phyloP scores from a whole-genome alignment of 2,329 filamentous ascomycete species.

The Aspergillus spinulosporus region DNA sequence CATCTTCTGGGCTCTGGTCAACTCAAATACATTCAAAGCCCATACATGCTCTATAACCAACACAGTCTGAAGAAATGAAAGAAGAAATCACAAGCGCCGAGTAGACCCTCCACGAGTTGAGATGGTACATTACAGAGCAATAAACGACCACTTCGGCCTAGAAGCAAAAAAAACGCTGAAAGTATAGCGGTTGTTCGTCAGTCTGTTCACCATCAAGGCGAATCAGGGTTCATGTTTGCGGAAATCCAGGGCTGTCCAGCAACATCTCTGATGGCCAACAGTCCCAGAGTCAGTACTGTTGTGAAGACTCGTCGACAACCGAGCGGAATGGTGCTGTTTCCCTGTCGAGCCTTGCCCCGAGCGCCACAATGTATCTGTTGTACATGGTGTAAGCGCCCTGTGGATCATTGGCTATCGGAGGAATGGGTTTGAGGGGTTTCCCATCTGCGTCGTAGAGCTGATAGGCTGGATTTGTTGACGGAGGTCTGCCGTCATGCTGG shows the following conservation, averaged over 20 bases:
- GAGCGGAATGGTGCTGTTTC: constrained; percentile 14
- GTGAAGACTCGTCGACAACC: constrained; percentile 9
- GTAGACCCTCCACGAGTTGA: neutral
- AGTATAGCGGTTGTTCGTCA: neutral
- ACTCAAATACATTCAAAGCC: constrained; percentile 17
- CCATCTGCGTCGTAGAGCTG: constrained; percentile 12
- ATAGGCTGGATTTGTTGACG: no score
- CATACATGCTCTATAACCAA: constrained; percentile 26
- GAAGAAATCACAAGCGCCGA: neutral
- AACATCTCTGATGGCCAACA: neutral
- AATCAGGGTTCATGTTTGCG: neutral
- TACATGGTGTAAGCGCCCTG: constrained; percentile 23
- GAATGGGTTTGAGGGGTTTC: constrained; percentile 12
- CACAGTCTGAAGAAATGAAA: constrained; percentile 16
- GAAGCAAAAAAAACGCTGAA: neutral
- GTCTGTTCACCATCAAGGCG: constrained; percentile 8
- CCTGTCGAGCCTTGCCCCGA: constrained; percentile 21
- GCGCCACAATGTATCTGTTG: constrained; percentile 21
- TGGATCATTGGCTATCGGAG: constrained; percentile 8
- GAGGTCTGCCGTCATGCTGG: constrained; percentile 23
- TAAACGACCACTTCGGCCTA: constrained; percentile 9
- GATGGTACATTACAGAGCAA: constrained; percentile 19
- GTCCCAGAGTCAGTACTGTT: neutral
- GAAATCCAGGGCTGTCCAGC: neutral
- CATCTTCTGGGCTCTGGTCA: constrained; percentile 1